These are phyloP conservation scores for Suillus americanus DNA, from an alignment of 768 basidiomycete species.

Conservation along the genomic window DNA sequence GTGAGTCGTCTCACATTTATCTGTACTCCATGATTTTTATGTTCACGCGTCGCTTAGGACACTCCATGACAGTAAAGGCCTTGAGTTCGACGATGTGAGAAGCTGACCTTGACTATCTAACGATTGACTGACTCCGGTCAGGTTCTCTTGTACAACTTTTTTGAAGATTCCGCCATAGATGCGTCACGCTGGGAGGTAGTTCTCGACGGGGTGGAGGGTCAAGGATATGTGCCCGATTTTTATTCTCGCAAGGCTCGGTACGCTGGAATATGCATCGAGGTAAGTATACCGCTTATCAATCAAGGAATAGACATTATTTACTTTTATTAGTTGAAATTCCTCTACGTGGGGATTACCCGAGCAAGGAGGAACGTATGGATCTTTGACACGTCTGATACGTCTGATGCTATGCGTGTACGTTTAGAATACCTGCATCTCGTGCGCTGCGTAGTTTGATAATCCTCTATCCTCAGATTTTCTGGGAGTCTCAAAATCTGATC, in stretches of 20 bases:
- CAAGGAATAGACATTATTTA: not conserved
- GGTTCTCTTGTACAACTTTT: slow-evolving; percentile 77
- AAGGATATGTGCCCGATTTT: slow-evolving; percentile 42
- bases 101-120: no score
- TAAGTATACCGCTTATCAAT: slow-evolving; percentile 21
- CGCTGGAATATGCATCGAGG: slow-evolving; percentile 57
- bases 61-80: slow-evolving; percentile 32
- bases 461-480: slow-evolving; percentile 43
- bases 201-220: slow-evolving; percentile 39
- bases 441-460: not conserved
- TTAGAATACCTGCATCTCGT: not conserved
- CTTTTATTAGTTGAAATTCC: slow-evolving; percentile 51
- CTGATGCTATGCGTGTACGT: slow-evolving; percentile 57
- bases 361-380: slow-evolving; percentile 72
- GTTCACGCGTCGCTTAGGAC: slow-evolving; percentile 20
- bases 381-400: slow-evolving; percentile 57
- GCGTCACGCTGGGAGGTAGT: slow-evolving; percentile 59
- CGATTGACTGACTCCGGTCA: slow-evolving; percentile 23
- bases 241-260: slow-evolving; percentile 43
- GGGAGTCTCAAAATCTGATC: slow-evolving; percentile 46
- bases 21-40: not conserved
- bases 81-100: slow-evolving; percentile 23
- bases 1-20: slow-evolving; percentile 33
- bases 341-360: slow-evolving; percentile 72
- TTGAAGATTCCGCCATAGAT: slow-evolving; percentile 57